Evolutionary conservation across 208 protist species (phyloP).

Genomic region (Leishmania major): DNA sequence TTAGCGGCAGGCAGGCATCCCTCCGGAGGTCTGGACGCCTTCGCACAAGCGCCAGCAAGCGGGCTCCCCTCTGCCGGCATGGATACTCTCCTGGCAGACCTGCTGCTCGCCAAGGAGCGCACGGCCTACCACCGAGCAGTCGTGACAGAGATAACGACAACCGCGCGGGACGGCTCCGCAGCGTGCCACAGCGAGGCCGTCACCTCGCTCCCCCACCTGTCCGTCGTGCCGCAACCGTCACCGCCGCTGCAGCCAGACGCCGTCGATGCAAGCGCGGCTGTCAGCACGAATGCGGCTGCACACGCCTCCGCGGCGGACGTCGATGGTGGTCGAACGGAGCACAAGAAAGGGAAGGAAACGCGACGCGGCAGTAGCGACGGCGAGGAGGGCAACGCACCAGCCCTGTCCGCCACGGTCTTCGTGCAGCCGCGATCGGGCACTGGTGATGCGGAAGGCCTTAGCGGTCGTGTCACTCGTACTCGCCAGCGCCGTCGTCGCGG

Average conservation of each 20-base stretch:
- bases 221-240: neutral
- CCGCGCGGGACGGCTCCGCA: neutral
- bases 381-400: neutral
- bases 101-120: conserved; percentile 19
- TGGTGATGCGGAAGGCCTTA: neutral
- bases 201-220: conserved; percentile 9
- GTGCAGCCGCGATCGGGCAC: neutral
- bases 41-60: neutral
- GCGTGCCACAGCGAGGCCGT: conserved; percentile 13
- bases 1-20: neutral
- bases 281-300: neutral
- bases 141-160: conserved; percentile 1
- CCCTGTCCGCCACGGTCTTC: neutral
- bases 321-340: neutral
- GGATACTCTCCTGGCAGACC: conserved; percentile 15
- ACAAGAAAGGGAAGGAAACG: neutral
- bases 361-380: neutral
- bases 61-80: neutral
- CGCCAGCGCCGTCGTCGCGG: neutral
- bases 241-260: conserved; percentile 14
- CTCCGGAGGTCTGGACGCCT: neutral
- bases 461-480: neutral
- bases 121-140: neutral
- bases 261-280: conserved; percentile 9
- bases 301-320: neutral